phyloP scores from a whole-genome alignment of 345 rosid species.

The Cardamine occulta region DNA sequence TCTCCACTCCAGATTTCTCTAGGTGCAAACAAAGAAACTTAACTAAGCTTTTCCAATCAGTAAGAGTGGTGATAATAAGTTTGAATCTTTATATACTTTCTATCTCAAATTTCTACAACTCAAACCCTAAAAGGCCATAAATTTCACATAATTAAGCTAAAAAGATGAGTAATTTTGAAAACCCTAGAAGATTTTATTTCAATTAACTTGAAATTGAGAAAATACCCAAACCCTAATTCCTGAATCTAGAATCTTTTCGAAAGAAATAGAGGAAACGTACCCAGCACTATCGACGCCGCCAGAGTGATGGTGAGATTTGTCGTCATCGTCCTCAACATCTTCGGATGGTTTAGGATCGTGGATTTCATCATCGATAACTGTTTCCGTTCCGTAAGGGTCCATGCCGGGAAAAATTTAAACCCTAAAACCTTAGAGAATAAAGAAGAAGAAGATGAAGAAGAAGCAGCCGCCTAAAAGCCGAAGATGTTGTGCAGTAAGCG shows the following conservation, averaged over 20 bases:
- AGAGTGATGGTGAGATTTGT: slow-evolving; percentile 59
- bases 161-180: slow-evolving; percentile 5
- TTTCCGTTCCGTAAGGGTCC: slow-evolving; percentile 58
- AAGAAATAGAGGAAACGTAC: slow-evolving; percentile 45
- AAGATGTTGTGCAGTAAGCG: slow-evolving; percentile 15
- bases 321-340: slow-evolving; percentile 48
- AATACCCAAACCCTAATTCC: slow-evolving; percentile 6
- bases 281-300: slow-evolving; percentile 83
- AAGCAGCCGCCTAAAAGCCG: slow-evolving; percentile 38
- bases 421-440: slow-evolving; percentile 18
- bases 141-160: not conserved
- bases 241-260: slow-evolving; percentile 27
- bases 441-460: slow-evolving; percentile 24
- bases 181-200: slow-evolving; percentile 2
- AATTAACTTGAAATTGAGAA: not conserved
- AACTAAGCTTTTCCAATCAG: slow-evolving; percentile 1
- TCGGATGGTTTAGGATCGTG: slow-evolving; percentile 52
- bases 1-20: slow-evolving; percentile 29
- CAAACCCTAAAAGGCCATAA: not conserved
- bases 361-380: slow-evolving; percentile 48
- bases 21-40: slow-evolving; percentile 13
- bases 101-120: slow-evolving; percentile 11
- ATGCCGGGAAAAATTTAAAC: slow-evolving; percentile 37
- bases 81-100: slow-evolving; percentile 3
- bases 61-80: not conserved